Conservation (phyloP, 257 asterid species). For the Marsdenia floribunda region DNA sequence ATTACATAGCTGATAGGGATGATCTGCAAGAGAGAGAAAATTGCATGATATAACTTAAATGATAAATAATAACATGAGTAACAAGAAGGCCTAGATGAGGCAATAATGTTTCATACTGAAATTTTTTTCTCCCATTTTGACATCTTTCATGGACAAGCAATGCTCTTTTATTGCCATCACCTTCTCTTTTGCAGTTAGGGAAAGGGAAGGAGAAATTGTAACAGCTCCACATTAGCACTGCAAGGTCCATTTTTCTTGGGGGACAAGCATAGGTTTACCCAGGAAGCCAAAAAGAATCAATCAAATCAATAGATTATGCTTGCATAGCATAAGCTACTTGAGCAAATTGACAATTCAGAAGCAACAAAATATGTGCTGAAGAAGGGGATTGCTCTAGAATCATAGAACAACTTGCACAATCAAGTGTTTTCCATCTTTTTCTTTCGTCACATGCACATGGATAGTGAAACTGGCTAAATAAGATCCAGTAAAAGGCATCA, state of each 20-base stretch:
- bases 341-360: not conserved
- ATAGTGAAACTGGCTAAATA: not conserved
- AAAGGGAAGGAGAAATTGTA: not conserved
- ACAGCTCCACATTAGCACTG: not conserved
- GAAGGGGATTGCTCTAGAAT: not conserved
- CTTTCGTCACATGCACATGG: not conserved
- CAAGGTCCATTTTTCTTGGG: not conserved
- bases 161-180: not conserved
- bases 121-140: not conserved
- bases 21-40: not conserved
- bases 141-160: not conserved
- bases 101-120: not conserved
- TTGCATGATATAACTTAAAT: not conserved
- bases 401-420: not conserved
- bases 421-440: not conserved
- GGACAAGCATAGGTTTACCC: not conserved
- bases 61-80: constrained; percentile 2
- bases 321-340: not conserved
- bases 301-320: not conserved
- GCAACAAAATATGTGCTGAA: not conserved
- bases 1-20: not conserved
- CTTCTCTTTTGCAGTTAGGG: not conserved
- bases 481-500: not conserved
- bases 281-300: not conserved
- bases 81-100: not conserved